Conservation (phyloP, 1,284 basidiomycete species). For the Cryptococcus deneoformans region DNA sequence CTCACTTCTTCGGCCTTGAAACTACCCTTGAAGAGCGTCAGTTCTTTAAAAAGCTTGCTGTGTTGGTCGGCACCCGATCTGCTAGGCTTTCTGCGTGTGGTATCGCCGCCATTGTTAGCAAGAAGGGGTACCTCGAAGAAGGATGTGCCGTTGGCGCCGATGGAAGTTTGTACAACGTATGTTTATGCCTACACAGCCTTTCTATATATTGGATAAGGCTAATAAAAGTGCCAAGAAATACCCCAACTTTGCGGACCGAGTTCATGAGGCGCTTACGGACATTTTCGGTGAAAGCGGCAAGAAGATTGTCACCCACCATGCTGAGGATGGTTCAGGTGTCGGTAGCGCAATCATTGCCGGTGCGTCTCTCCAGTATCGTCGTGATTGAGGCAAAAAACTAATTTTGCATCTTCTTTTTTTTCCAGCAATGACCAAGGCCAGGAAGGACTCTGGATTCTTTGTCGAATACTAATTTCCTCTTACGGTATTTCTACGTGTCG, state of each 20-base stretch:
- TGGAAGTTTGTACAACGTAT: constrained; percentile 85
- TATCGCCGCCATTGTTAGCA: constrained; percentile 89
- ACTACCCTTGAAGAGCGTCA: constrained; percentile 91
- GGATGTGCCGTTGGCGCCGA: constrained; percentile 89
- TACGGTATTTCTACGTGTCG: too few species aligned
- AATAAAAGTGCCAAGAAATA: constrained; percentile 66
- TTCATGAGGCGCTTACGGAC: constrained; percentile 83
- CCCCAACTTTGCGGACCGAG: constrained; percentile 82
- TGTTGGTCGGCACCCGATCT: constrained; percentile 83
- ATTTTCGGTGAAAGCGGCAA: constrained; percentile 92
- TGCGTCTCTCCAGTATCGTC: constrained; percentile 42
- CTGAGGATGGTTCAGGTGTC: constrained; percentile 92
- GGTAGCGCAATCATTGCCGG: constrained; percentile 95
- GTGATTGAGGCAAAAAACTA: not conserved
- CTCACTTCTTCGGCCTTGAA: constrained; percentile 90
- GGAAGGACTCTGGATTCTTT: constrained; percentile 52
- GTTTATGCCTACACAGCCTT: constrained; percentile 34
- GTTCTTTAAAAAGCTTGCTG: constrained; percentile 89
- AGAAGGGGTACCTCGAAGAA: constrained; percentile 79
- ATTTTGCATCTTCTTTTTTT: not conserved
- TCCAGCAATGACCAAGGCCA: constrained; percentile 62
- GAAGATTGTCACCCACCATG: constrained; percentile 83
- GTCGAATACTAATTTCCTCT: constrained; percentile 25
- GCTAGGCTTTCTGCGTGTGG: constrained; percentile 87
- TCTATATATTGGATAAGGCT: not conserved